Evolutionary conservation across 371 early-diverging fungal genomes (phyloP), one percentile per base, ranked within the genome.

Genomic region (Ordospora pajunii): DNA sequence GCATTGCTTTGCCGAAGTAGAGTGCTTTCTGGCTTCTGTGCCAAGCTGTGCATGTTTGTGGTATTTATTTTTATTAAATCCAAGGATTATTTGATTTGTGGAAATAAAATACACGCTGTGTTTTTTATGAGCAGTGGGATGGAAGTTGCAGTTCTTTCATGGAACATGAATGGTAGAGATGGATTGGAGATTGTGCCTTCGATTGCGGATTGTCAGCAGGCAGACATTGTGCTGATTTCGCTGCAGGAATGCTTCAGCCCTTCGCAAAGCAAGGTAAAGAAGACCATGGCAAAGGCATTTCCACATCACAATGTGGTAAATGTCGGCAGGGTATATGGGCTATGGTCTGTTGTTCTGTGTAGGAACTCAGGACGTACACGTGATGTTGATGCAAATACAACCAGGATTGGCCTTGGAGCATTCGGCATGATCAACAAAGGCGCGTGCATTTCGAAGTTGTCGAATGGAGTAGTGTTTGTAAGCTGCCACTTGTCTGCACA

Each of bases 391-490:
- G 37, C 14, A 14, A 27, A 25, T n/a, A 12, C 32, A 3, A 70
- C 62, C 1, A 76, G 17, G 40, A 49, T 76, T 10, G 76, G 76
- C 21, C 25, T 65, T 40, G 77, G 77, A 17, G 9, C 21, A 3
- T 45, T 70, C 4, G 27, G 68, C 6, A 64, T 54, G 43, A 63
- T 68, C n/a, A 77, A 77, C 43, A 77, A 77, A 44, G 77, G 77
- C 1, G 73, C 42, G n/a, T 51, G 73, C 11, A 22, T 52, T 17
- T 46, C 65, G 3, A 45, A 27, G 46, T 25, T 77, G 32, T 58
- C 50, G 32, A 49, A 66, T 21, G 25, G 37, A 17, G 22, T 77
- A 0, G 22, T 77, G 14, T 51, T 46, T 46, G 51, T 75, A 44
- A 77, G 73, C 67, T 51, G 42, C 21, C 77, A 77, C 45, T 27